Conservation (phyloP, 139 green algal species). For the Chlorella sorokiniana region DNA sequence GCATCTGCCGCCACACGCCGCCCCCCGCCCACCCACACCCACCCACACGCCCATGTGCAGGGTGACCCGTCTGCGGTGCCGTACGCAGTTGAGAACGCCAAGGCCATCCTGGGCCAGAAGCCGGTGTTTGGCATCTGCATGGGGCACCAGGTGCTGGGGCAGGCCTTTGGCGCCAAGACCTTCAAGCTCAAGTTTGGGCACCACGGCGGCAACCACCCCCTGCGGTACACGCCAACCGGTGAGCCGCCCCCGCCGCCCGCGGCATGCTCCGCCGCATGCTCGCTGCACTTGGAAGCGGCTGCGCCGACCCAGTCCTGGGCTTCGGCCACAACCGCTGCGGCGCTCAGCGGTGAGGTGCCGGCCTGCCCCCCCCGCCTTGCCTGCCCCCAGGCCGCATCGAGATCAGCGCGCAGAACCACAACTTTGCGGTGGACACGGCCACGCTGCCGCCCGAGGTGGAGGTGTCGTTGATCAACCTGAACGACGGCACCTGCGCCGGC, state of each 20-base stretch:
- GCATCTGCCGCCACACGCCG: too few relatives aligned
- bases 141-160: slow-evolving; percentile 98
- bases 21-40: too few relatives aligned
- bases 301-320: too few relatives aligned
- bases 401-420: slow-evolving; percentile 92
- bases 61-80: slow-evolving; percentile 96
- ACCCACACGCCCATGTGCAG: too few relatives aligned
- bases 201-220: slow-evolving; percentile 99
- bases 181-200: slow-evolving; percentile 99
- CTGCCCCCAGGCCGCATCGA: slow-evolving; percentile 63
- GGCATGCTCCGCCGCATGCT: not conserved
- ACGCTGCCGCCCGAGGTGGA: slow-evolving; percentile 87
- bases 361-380: not conserved
- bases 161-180: slow-evolving; percentile 94
- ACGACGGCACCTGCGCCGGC: slow-evolving; percentile 98
- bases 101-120: slow-evolving; percentile 92
- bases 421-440: slow-evolving; percentile 96
- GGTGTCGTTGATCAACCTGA: slow-evolving; percentile 98
- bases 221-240: slow-evolving; percentile 68
- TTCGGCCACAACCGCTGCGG: too few relatives aligned
- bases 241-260: not conserved
- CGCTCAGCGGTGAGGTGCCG: slow-evolving; percentile 33
- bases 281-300: too few relatives aligned
- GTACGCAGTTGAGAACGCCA: slow-evolving; percentile 96
- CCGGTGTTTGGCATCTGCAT: slow-evolving; percentile 99